A percentile compares a stretch with the other conserved stretches of the same genome.
These are phyloP conservation scores for Hansfordia pulvinata DNA, from an alignment of 2,329 filamentous ascomycete genomes.

Conservation along the genomic window DNA sequence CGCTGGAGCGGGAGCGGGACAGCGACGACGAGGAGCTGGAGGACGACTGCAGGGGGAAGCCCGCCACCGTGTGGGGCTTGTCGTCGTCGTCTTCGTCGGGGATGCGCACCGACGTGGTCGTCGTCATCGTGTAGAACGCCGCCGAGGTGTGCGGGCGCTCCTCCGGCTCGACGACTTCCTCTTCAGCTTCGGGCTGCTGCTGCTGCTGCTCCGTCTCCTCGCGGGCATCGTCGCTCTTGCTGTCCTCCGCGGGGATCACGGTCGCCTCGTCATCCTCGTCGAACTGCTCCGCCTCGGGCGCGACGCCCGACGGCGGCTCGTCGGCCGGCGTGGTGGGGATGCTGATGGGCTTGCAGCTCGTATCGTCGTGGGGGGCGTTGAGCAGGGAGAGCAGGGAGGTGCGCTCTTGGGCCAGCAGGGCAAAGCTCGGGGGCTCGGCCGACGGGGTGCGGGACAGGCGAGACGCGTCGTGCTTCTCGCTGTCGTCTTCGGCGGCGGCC, in stretches of 20 bases:
- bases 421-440: slow-evolving; percentile 46
- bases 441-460: slow-evolving; percentile 44
- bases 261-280: slow-evolving; percentile 1
- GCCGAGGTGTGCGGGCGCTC: slow-evolving; percentile 31
- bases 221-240: slow-evolving; percentile 4
- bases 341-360: slow-evolving; percentile 19
- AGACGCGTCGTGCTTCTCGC: slow-evolving; percentile 13
- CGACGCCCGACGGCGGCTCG: slow-evolving; percentile 2
- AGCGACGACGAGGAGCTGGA: too few species aligned
- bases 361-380: slow-evolving; percentile 34
- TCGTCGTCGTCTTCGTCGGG: slow-evolving; percentile 27
- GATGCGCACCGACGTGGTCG: slow-evolving; percentile 38
- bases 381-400: slow-evolving; percentile 48
- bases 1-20: slow-evolving; percentile 7
- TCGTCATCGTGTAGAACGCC: slow-evolving; percentile 31
- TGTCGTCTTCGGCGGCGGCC: slow-evolving; percentile 3
- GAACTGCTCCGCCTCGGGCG: slow-evolving; percentile 1
- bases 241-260: slow-evolving; percentile 2
- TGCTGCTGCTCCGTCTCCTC: slow-evolving; percentile 4
- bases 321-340: slow-evolving; percentile 28
- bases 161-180: slow-evolving; percentile 3
- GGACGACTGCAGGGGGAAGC: slow-evolving; percentile 2
- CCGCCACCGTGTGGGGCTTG: slow-evolving; percentile 10
- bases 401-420: slow-evolving; percentile 36
- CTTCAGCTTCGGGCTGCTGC: too few species aligned